Conservation (phyloP, 768 basidiomycete species). For the Pisolithus albus region DNA sequence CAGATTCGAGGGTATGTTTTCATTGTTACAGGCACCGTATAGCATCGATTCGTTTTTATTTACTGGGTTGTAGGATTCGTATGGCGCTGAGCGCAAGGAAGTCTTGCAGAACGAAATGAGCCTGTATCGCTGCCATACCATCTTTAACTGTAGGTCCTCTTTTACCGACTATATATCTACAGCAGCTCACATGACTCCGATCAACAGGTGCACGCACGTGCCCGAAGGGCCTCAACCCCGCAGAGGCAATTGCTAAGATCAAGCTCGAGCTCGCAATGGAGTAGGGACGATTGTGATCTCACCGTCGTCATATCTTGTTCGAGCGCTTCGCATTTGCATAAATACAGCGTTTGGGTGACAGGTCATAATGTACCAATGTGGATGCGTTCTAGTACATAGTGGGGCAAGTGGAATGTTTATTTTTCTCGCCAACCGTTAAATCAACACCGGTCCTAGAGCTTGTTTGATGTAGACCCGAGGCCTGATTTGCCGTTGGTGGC, state of each 20-base stretch:
- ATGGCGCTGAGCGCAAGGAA: slow-evolving; percentile 77
- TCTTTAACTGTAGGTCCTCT: slow-evolving; percentile 79
- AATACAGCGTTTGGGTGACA: too few relatives aligned
- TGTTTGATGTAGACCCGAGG: too few relatives aligned
- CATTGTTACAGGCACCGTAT: not conserved
- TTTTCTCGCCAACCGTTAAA: too few relatives aligned
- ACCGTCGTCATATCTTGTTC: too few relatives aligned
- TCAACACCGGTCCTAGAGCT: too few relatives aligned
- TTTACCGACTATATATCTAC: not conserved
- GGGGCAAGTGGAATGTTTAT: too few relatives aligned
- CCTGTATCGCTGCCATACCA: slow-evolving; percentile 96
- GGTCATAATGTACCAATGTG: too few relatives aligned
- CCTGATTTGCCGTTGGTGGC: too few relatives aligned
- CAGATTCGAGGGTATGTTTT: slow-evolving; percentile 71
- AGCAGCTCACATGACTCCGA: not conserved
- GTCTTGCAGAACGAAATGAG: slow-evolving; percentile 93
- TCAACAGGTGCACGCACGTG: slow-evolving; percentile 80
- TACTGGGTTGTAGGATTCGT: slow-evolving; percentile 50
- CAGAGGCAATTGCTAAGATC: slow-evolving; percentile 86
- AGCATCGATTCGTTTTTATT: not conserved
- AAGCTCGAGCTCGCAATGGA: slow-evolving; percentile 84
- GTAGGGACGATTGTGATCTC: slow-evolving; percentile 23
- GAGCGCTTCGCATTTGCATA: too few relatives aligned
- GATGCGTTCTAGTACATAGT: too few relatives aligned
- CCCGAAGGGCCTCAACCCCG: slow-evolving; percentile 94